phyloP scores from a whole-genome alignment of 2,329 filamentous ascomycete genomes.

The Grosmannia penicillata region DNA sequence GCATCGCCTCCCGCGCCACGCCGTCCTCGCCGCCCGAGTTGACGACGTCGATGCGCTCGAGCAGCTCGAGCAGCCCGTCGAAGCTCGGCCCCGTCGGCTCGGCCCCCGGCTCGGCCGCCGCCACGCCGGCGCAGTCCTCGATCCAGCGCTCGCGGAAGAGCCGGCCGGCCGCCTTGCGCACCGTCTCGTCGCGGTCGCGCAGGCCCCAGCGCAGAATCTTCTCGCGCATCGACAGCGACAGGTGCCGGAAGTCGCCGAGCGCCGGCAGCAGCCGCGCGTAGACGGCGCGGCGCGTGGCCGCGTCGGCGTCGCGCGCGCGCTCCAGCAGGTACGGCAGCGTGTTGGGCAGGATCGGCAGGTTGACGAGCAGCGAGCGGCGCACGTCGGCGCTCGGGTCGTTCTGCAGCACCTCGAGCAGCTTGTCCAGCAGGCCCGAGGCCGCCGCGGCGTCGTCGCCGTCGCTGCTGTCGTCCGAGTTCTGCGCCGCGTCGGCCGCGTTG shows the following conservation, averaged over 20 bases:
- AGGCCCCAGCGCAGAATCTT: slow-evolving; percentile 92
- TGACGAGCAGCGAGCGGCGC: slow-evolving; percentile 71
- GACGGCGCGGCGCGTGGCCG: slow-evolving; percentile 66
- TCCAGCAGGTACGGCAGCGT: slow-evolving; percentile 83
- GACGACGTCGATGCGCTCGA: slow-evolving; percentile 87
- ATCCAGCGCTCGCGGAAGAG: slow-evolving; percentile 96
- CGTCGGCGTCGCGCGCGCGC: slow-evolving; percentile 76
- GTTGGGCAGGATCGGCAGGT: slow-evolving; percentile 70
- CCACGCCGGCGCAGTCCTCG: slow-evolving; percentile 78
- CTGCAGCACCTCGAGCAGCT: slow-evolving; percentile 75
- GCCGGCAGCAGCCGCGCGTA: slow-evolving; percentile 80
- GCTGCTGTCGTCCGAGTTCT: slow-evolving; percentile 50
- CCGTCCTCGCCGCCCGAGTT: slow-evolving; percentile 83
- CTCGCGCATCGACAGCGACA: slow-evolving; percentile 87
- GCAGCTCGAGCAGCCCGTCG: slow-evolving; percentile 73
- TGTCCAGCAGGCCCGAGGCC: slow-evolving; percentile 59
- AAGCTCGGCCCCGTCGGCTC: slow-evolving; percentile 42
- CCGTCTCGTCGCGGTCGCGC: slow-evolving; percentile 83
- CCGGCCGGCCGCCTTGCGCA: slow-evolving; percentile 78
- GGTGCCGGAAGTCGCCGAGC: slow-evolving; percentile 83
- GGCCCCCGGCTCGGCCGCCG: slow-evolving; percentile 33
- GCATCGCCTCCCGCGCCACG: slow-evolving; percentile 87
- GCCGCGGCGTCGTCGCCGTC: slow-evolving; percentile 51
- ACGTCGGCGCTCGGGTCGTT: slow-evolving; percentile 94
- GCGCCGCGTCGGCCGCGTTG: slow-evolving; percentile 57